Evolutionary conservation across 202 grass and related monocot species (phyloP), one percentile per base, ranked within the genome.

Genomic region (Zizania palustris): DNA sequence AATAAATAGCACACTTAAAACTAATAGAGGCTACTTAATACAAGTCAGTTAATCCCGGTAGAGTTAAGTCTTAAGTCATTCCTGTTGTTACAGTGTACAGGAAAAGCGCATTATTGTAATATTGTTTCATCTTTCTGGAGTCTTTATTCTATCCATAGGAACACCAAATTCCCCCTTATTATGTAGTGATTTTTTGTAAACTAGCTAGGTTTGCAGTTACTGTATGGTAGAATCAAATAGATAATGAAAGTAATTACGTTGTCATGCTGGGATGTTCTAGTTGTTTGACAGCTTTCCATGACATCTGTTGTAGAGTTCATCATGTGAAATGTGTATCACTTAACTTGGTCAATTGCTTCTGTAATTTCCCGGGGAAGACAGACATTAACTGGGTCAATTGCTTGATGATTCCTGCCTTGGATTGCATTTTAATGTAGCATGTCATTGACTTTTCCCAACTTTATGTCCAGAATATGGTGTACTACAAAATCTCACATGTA

Each of bases 401-500:
- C 18, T 11, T 6, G 9, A 41, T 10, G 7, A 45, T 67, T 67
- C 51, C 6, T 79, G 57, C 28, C 28, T 60, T 72, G 28, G 66
- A 49, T 40, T 45, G 16, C 53, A 36, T 65, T 15, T 48, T 50
- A 3, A 34, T 72, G 9, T 39, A 72, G 58, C 18, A 37, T 70
- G 33, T 34, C 49, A 15, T 49, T 71, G 19, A 45, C 34, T 67
- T 54, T 84, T 73, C 84, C 20, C 63, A 7, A 20, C 21, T 69
- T 80, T 79, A 19, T 85, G 45, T 83, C 69, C 91, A 98, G 96
- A 92, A 95, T 72, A 95, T 95, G 91, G 96, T 92, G 45, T 98
- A 98, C 82, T 98, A 98, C 85, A 98, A 98, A 84, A 92, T 98
- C 74, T 98, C 96, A 69, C 83, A 98, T 85, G 91, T 98, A 22